Conservation (phyloP, 768 basidiomycete species). For the Paxillus rubicundulus region DNA sequence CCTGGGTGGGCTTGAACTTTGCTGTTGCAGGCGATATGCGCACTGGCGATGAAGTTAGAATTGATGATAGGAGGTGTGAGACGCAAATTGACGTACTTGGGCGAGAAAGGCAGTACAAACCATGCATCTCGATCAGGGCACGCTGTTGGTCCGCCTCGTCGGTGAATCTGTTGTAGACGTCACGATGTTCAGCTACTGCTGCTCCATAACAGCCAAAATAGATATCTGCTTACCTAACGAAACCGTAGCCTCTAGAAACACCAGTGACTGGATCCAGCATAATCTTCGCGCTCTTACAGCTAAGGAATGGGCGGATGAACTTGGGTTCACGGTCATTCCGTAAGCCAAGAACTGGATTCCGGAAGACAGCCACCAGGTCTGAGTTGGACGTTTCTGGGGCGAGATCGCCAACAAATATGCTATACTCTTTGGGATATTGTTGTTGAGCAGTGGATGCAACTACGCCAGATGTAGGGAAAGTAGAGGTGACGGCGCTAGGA, state of each 20-base stretch:
- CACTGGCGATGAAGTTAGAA: slow-evolving; percentile 52
- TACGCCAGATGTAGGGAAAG: slow-evolving; percentile 27
- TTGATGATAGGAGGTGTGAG: background rate
- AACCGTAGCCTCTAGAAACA: slow-evolving; percentile 87
- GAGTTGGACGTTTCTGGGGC: slow-evolving; percentile 92
- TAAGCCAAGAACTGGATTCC: slow-evolving; percentile 83
- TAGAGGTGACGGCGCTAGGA: slow-evolving; percentile 34
- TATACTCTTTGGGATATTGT: slow-evolving; percentile 81
- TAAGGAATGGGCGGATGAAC: slow-evolving; percentile 83
- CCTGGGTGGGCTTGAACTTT: slow-evolving; percentile 68
- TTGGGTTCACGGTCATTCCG: slow-evolving; percentile 85
- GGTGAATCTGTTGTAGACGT: slow-evolving; percentile 60
- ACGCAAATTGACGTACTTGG: slow-evolving; percentile 59
- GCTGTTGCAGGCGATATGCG: slow-evolving; percentile 88
- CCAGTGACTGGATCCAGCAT: slow-evolving; percentile 92
- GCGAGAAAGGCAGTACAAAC: slow-evolving; percentile 82
- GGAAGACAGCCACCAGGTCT: slow-evolving; percentile 92
- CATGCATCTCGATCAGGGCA: slow-evolving; percentile 89
- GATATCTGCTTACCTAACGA: slow-evolving; percentile 64
- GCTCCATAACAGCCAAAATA: slow-evolving; percentile 15
- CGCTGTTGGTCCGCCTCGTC: slow-evolving; percentile 88
- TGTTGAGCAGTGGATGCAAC: slow-evolving; percentile 38
- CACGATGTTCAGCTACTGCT: slow-evolving; percentile 6
- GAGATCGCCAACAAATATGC: slow-evolving; percentile 92
- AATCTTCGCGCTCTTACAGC: slow-evolving; percentile 94